A percentile compares a stretch with the other conserved stretches of the same genome.
phyloP scores from a whole-genome alignment of 441 rosid species.

The Melastoma candidum region DNA sequence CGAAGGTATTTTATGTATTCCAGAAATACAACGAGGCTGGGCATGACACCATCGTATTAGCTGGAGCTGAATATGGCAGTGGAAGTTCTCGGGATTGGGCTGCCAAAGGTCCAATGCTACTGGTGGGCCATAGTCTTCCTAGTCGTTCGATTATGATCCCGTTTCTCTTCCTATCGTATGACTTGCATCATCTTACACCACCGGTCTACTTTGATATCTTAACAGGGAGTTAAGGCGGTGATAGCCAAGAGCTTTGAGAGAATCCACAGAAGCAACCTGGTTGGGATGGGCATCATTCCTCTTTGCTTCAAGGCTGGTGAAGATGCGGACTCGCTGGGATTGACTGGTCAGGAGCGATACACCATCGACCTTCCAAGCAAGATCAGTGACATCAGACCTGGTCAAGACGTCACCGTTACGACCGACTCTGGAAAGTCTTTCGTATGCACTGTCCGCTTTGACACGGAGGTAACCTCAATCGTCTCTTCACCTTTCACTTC shows the following conservation, averaged over 20 bases:
- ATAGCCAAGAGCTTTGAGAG: constrained; percentile 57
- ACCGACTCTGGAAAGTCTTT: constrained; percentile 44
- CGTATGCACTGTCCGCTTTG: constrained; percentile 36
- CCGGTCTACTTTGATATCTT: not conserved
- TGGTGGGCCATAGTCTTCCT: constrained; percentile 21
- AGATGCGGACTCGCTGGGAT: constrained; percentile 36
- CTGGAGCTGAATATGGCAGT: constrained; percentile 63
- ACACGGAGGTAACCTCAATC: constrained; percentile 37
- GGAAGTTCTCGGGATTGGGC: constrained; percentile 70
- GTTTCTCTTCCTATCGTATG: not conserved
- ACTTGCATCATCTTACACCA: not conserved
- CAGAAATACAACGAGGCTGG: constrained; percentile 45
- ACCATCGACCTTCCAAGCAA: constrained; percentile 41
- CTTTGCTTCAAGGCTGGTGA: constrained; percentile 46
- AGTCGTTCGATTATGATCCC: not conserved
- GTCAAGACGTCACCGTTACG: constrained; percentile 38
- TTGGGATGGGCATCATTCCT: constrained; percentile 51
- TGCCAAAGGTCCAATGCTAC: constrained; percentile 56
- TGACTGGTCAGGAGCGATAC: constrained; percentile 45
- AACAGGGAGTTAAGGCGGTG: constrained; percentile 50
- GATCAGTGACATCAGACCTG: constrained; percentile 40
- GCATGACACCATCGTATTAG: constrained; percentile 43
- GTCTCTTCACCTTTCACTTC: no score
- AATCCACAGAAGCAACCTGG: constrained; percentile 47
- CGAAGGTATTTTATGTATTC: not conserved